Evolutionary conservation across 805 yeast genomes (phyloP).

Genomic region (Pichia cephalocereana): DNA sequence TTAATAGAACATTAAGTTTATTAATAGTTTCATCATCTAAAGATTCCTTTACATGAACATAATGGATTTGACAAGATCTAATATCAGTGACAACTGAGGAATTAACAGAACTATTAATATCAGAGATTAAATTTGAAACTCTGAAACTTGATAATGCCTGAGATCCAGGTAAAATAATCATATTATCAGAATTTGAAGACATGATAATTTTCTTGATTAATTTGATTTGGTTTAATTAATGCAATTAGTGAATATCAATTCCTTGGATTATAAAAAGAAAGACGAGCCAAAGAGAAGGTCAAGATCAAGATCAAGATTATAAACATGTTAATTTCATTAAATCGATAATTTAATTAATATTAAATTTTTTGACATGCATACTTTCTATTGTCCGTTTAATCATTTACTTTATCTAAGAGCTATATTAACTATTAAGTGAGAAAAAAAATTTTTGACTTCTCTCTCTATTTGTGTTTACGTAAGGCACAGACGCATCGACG

Average conservation of each 20-base stretch:
- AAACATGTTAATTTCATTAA: too few species aligned
- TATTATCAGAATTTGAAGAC: slow-evolving; percentile 11
- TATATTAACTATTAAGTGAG: too few species aligned
- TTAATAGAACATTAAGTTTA: slow-evolving; percentile 53
- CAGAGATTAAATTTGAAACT: slow-evolving; percentile 60
- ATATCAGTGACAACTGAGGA: slow-evolving; percentile 60
- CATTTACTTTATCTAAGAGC: too few species aligned
- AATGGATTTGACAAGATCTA: slow-evolving; percentile 72
- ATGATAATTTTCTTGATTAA: not conserved
- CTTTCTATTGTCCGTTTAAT: too few species aligned
- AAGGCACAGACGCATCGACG: too few species aligned
- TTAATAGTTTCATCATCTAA: slow-evolving; percentile 33
- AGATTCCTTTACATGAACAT: slow-evolving; percentile 47
- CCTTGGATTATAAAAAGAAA: not conserved
- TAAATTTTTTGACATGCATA: too few species aligned
- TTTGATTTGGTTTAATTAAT: not conserved
- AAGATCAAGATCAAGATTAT: not conserved
- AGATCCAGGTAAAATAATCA: slow-evolving; percentile 73
- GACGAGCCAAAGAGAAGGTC: not conserved
- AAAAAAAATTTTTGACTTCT: too few species aligned
- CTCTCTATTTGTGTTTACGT: too few species aligned
- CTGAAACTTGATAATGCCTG: slow-evolving; percentile 83
- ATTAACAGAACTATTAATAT: slow-evolving; percentile 63
- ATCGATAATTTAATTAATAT: too few species aligned
- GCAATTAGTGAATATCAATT: not conserved